phyloP scores from a whole-genome alignment of 768 basidiomycete species.

The Galerina marginata region DNA sequence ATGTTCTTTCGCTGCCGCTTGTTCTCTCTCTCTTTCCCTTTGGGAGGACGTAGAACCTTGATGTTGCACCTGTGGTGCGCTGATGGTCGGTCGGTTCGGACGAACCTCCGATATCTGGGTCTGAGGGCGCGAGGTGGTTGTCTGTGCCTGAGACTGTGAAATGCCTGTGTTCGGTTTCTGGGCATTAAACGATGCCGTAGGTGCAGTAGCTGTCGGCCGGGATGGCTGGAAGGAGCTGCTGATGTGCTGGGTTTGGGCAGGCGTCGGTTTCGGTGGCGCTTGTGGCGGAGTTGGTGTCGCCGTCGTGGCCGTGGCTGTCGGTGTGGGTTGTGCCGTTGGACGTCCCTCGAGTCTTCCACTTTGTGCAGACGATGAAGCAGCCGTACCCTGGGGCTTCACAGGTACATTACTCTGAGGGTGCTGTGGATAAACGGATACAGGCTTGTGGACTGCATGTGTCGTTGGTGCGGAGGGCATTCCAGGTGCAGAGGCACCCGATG shows the following conservation, averaged over 20 bases:
- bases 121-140: slow-evolving; percentile 7
- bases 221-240: neutral
- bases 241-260: neutral
- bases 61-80: slow-evolving; percentile 7
- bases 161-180: neutral
- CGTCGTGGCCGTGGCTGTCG: neutral
- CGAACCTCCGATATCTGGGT: neutral
- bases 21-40: neutral
- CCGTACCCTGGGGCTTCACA: neutral
- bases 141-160: slow-evolving; percentile 2
- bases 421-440: neutral
- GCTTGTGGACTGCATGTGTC: neutral
- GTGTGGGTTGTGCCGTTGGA: neutral
- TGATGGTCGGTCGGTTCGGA: slow-evolving; percentile 8
- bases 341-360: neutral
- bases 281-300: slow-evolving; percentile 1
- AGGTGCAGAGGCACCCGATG: slow-evolving; percentile 15
- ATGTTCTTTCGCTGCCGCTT: slow-evolving; percentile 3
- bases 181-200: neutral
- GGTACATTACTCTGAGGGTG: slow-evolving; percentile 3
- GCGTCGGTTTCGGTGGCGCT: neutral
- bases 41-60: slow-evolving; percentile 8
- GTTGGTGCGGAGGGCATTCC: slow-evolving; percentile 9
- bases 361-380: neutral
- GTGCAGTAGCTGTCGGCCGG: slow-evolving; percentile 1